Conservation (phyloP, 2,329 filamentous ascomycete species). For the Ascochyta viciae-villosae region DNA sequence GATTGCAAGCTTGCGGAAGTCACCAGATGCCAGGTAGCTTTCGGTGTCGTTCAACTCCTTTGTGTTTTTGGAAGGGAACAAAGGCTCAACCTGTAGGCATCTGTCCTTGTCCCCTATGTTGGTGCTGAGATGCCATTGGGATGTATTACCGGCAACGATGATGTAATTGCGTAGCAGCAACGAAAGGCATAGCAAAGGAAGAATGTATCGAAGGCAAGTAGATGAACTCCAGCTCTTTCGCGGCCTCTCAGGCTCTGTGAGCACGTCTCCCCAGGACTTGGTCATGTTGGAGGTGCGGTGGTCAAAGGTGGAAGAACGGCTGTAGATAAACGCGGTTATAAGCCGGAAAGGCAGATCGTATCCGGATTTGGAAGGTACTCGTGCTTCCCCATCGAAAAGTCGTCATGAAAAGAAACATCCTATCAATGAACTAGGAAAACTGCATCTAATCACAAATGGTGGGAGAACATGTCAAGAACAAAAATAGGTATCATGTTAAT, state of each 20-base stretch:
- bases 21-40: conserved; percentile 34
- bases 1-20: conserved; percentile 43
- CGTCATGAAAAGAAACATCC: conserved; percentile 4
- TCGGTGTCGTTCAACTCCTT: conserved; percentile 40
- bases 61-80: conserved; percentile 32
- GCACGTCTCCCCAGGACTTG: conserved; percentile 22
- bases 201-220: conserved; percentile 6
- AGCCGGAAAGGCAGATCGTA: conserved; percentile 2
- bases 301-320: conserved; percentile 4
- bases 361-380: conserved; percentile 36
- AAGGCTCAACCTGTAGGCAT: conserved; percentile 41
- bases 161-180: conserved; percentile 25
- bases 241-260: neutral
- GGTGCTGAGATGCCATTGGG: conserved; percentile 18
- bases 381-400: conserved; percentile 7
- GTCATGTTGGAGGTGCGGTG: conserved; percentile 23
- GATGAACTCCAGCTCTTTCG: conserved; percentile 9
- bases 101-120: conserved; percentile 12
- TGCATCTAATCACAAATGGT: no score
- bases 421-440: neutral
- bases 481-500: conserved; percentile 13
- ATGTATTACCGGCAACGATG: conserved; percentile 6
- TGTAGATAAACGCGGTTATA: conserved; percentile 5
- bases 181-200: conserved; percentile 17
- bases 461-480: neutral